phyloP scores from a whole-genome alignment of 345 rosid genomes.

The Excoecaria cochinchinensis region DNA sequence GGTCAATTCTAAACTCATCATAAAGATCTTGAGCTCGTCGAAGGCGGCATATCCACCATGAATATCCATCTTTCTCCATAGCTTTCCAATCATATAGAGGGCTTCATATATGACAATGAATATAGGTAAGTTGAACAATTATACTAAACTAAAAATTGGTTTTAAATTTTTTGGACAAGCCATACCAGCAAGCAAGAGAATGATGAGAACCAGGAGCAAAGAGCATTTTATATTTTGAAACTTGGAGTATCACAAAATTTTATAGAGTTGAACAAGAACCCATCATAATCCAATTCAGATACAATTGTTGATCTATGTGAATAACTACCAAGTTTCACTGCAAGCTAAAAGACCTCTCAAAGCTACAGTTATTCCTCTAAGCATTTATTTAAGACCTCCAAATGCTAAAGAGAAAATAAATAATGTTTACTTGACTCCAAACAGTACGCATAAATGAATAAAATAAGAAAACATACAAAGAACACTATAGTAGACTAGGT shows the following conservation, averaged over 20 bases:
- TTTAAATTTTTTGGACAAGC: no score
- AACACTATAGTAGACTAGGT: not conserved
- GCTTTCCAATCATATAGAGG: conserved; percentile 95
- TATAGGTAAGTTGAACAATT: no score
- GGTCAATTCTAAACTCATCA: conserved; percentile 91
- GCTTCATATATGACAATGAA: conserved; percentile 33
- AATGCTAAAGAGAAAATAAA: not conserved
- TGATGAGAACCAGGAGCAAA: no score
- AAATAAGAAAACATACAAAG: not conserved
- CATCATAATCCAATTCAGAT: no score
- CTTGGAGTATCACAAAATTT: not conserved
- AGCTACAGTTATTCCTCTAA: not conserved
- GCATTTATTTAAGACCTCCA: not conserved
- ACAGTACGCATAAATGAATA: not conserved
- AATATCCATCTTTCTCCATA: conserved; percentile 81
- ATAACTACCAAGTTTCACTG: not conserved
- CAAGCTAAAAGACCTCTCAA: not conserved
- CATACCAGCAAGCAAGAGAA: not conserved
- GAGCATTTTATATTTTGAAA: not conserved
- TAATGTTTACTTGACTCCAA: not conserved
- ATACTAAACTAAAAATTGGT: not conserved
- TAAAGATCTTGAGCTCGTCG: conserved; percentile 71
- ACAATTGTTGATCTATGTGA: no score
- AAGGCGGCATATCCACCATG: conserved; percentile 86
- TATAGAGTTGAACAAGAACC: not conserved